Conservation (phyloP, 2,329 filamentous ascomycete species). For the Cladophialophora bantiana region DNA sequence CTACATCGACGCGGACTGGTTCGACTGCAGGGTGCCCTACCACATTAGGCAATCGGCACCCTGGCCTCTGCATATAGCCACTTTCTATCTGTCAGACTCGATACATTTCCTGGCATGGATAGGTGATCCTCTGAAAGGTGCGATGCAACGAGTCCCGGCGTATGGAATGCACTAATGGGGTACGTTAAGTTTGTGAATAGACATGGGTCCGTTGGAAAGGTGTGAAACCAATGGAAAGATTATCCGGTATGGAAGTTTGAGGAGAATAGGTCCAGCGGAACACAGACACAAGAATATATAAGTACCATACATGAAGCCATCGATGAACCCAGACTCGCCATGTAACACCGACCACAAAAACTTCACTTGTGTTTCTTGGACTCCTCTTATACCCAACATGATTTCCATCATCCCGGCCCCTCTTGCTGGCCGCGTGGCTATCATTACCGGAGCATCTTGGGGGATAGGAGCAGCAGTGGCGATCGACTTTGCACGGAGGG, state of each 20-base stretch:
- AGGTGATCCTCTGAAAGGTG: background rate
- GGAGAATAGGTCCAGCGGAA: background rate
- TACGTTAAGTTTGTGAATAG: background rate
- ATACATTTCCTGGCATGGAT: background rate
- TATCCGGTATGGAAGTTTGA: background rate
- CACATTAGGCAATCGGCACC: background rate
- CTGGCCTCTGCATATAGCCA: background rate
- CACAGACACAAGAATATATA: background rate
- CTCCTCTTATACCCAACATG: background rate
- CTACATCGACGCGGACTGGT: no score
- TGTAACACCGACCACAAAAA: background rate
- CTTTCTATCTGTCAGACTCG: background rate
- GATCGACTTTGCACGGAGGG: conserved; percentile 16
- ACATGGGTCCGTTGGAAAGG: background rate
- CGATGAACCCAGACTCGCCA: background rate
- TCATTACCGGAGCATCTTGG: conserved; percentile 8
- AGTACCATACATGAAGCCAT: background rate
- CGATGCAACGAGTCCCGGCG: background rate
- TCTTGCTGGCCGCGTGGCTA: background rate
- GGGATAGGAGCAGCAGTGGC: conserved; percentile 35
- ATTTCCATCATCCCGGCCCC: background rate
- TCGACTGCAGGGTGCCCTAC: background rate
- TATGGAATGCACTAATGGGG: background rate
- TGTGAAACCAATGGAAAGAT: background rate
- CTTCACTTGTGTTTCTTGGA: background rate